A percentile compares a stretch with the other conserved stretches of the same genome.
Evolutionary conservation across 2,329 filamentous ascomycete species (phyloP).

Genomic region (Pseudogymnoascus sp.): DNA sequence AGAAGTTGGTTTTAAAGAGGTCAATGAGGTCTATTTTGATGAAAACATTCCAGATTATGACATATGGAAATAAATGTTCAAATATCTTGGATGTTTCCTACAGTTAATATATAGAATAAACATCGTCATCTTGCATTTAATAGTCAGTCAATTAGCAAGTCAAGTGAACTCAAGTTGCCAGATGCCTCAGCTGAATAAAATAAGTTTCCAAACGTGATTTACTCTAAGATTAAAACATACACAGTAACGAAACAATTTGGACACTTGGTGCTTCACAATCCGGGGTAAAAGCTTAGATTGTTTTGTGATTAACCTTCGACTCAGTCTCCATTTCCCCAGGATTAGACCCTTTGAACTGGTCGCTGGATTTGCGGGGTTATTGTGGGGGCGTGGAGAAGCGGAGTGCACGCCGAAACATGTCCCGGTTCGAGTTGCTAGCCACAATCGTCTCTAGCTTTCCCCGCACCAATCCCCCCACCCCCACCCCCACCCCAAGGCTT

Average conservation of each 20-base stretch:
- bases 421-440: background rate
- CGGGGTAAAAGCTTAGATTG: background rate
- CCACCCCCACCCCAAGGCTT: too few species aligned
- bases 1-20: constrained; percentile 15
- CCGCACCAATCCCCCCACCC: background rate
- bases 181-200: background rate
- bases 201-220: too few species aligned
- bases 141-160: background rate
- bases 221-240: too few species aligned
- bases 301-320: background rate
- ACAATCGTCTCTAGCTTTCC: background rate
- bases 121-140: background rate
- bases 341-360: background rate
- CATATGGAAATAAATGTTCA: constrained; percentile 5
- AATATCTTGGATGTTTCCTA: background rate
- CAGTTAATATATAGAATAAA: background rate
- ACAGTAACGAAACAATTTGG: too few species aligned
- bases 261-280: too few species aligned
- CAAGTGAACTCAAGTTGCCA: background rate
- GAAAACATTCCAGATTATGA: constrained; percentile 11
- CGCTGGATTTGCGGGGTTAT: background rate
- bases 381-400: background rate
- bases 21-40: constrained; percentile 13
- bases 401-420: background rate
- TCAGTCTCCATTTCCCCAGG: background rate